A percentile compares a stretch with the other conserved stretches of the same genome.
Evolutionary conservation across 2,329 filamentous ascomycete genomes (phyloP).

Genomic region (Aureobasidium subglaciale): DNA sequence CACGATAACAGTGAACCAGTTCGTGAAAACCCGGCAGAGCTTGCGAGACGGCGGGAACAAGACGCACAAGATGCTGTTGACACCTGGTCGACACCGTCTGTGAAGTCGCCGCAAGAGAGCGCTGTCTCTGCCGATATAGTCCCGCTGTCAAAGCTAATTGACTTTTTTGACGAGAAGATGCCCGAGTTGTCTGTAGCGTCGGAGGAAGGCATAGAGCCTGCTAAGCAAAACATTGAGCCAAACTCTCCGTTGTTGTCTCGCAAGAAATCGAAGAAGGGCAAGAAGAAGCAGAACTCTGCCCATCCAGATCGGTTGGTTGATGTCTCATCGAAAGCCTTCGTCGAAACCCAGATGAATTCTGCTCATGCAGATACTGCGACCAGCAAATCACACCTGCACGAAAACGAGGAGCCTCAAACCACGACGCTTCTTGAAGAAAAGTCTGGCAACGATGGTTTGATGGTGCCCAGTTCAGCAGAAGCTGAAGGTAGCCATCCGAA

Average conservation of each 20-base stretch:
- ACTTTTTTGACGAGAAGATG: background rate
- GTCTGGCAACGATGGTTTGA: no score
- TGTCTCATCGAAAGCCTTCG: no score
- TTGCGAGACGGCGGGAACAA: conserved; percentile 20
- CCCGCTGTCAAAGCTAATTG: background rate
- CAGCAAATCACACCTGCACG: no score
- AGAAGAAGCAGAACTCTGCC: conserved; percentile 15
- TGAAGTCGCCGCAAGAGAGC: background rate
- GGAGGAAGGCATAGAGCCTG: background rate
- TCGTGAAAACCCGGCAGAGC: conserved; percentile 22
- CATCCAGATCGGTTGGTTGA: no score
- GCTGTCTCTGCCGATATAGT: background rate
- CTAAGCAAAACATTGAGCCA: background rate
- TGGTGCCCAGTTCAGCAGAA: background rate
- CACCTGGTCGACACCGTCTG: conserved; percentile 21
- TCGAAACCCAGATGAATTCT: no score
- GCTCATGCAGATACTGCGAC: no score
- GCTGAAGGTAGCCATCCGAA: background rate
- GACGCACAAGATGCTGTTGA: conserved; percentile 26
- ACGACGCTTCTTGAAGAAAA: background rate
- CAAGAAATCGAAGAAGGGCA: conserved; percentile 16
- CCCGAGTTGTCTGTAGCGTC: background rate
- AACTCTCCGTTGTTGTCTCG: conserved; percentile 1
- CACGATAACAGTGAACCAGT: conserved; percentile 14
- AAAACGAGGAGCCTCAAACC: background rate